Evolutionary conservation across 2,329 filamentous ascomycete species (phyloP).

Genomic region (Penicillium palitans): DNA sequence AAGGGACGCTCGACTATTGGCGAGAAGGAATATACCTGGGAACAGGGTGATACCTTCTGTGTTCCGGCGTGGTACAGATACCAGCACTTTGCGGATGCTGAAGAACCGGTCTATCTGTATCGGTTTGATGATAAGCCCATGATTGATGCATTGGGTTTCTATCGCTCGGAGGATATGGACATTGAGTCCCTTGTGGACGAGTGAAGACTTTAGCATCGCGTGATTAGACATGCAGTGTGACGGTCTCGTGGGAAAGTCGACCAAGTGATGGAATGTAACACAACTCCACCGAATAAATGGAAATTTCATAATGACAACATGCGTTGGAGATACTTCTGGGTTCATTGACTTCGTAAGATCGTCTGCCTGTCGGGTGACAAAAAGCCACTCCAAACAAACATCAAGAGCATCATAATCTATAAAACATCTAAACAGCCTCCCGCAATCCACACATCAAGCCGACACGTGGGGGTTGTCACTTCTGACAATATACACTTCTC

Average conservation of each 20-base stretch:
- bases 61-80: constrained; percentile 55
- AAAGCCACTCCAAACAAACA: background rate
- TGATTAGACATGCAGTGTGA: background rate
- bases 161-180: constrained; percentile 44
- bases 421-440: background rate
- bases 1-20: constrained; percentile 45
- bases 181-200: constrained; percentile 35
- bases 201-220: background rate
- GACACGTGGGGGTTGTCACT: constrained; percentile 40
- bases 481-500: constrained; percentile 62
- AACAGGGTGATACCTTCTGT: constrained; percentile 56
- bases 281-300: background rate
- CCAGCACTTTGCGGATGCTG: constrained; percentile 47
- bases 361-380: background rate
- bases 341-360: constrained; percentile 10
- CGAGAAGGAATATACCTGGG: constrained; percentile 46
- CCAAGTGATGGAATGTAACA: background rate
- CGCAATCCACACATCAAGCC: background rate
- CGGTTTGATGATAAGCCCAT: constrained; percentile 58
- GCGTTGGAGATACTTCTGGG: background rate
- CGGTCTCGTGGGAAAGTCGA: background rate
- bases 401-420: constrained; percentile 1
- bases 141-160: constrained; percentile 54
- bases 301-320: background rate
- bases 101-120: constrained; percentile 51